phyloP scores from a whole-genome alignment of 2,329 filamentous ascomycete genomes.

The Colletotrichum tropicale region DNA sequence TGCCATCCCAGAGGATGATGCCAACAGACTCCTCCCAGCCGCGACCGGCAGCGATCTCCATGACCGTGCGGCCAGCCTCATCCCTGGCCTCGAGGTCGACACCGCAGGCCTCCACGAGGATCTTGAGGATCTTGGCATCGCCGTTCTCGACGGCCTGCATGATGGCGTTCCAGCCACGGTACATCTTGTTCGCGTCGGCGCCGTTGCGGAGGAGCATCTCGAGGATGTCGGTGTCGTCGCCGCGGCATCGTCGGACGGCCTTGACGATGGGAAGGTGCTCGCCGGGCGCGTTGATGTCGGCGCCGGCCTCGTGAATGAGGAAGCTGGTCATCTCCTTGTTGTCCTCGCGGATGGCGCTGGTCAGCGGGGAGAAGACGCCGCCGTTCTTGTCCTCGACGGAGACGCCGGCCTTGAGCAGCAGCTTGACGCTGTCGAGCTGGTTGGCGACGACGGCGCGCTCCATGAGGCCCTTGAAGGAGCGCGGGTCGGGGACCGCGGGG shows the following conservation, averaged over 20 bases:
- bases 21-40: conserved; percentile 63
- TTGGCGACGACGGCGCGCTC: conserved; percentile 72
- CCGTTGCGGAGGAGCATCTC: conserved; percentile 67
- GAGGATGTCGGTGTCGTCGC: conserved; percentile 63
- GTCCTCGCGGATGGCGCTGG: conserved; percentile 69
- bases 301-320: conserved; percentile 65
- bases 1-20: conserved; percentile 38
- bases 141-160: conserved; percentile 71
- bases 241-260: conserved; percentile 63
- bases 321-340: conserved; percentile 64
- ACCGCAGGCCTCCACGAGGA: conserved; percentile 53
- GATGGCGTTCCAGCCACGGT: conserved; percentile 69
- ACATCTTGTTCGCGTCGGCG: conserved; percentile 71
- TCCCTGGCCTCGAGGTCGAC: conserved; percentile 58
- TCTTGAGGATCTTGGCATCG: conserved; percentile 55
- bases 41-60: conserved; percentile 61
- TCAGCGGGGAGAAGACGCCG: conserved; percentile 73
- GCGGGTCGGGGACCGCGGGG: conserved; percentile 59
- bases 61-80: conserved; percentile 57
- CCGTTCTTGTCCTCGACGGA: conserved; percentile 75
- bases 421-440: conserved; percentile 69
- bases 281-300: conserved; percentile 70
- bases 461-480: conserved; percentile 69
- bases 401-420: conserved; percentile 67
- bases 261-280: conserved; percentile 76